These are phyloP conservation scores for Thuja plicata DNA, from an alignment of 83 land plant species.

Conservation along the genomic window DNA sequence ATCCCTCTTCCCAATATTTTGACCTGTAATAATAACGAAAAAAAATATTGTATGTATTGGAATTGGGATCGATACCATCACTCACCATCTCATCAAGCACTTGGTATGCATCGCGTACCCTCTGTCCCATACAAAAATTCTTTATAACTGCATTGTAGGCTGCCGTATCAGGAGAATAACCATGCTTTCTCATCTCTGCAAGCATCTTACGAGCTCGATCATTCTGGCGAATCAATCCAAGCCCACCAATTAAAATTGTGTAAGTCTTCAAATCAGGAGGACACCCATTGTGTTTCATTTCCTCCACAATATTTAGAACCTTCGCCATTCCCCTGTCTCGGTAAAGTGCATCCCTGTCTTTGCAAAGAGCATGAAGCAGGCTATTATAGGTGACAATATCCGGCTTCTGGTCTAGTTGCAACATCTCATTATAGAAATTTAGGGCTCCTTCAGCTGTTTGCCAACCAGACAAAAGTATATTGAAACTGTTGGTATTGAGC, in stretches of 20 bases:
- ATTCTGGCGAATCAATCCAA: constrained; percentile 56
- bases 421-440: constrained; percentile 53
- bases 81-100: constrained; percentile 58
- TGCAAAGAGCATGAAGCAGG: constrained; percentile 58
- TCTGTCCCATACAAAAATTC: constrained; percentile 55
- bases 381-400: constrained; percentile 63
- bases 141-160: constrained; percentile 59
- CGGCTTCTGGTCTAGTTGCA: constrained; percentile 33
- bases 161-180: constrained; percentile 53
- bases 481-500: constrained; percentile 51
- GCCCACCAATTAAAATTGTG: constrained; percentile 54
- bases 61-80: constrained; percentile 40
- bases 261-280: constrained; percentile 48
- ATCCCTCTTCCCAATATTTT: constrained; percentile 41
- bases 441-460: constrained; percentile 51
- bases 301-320: constrained; percentile 36
- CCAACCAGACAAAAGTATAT: constrained; percentile 64
- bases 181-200: constrained; percentile 52
- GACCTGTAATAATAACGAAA: constrained; percentile 49
- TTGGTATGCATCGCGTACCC: constrained; percentile 41
- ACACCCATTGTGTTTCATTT: constrained; percentile 41
- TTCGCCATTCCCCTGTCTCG: constrained; percentile 31
- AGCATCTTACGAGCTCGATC: constrained; percentile 50
- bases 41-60: constrained; percentile 52
- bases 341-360: constrained; percentile 11